phyloP scores from a whole-genome alignment of 2,329 filamentous ascomycete species.

The Hypoxylon sp. region DNA sequence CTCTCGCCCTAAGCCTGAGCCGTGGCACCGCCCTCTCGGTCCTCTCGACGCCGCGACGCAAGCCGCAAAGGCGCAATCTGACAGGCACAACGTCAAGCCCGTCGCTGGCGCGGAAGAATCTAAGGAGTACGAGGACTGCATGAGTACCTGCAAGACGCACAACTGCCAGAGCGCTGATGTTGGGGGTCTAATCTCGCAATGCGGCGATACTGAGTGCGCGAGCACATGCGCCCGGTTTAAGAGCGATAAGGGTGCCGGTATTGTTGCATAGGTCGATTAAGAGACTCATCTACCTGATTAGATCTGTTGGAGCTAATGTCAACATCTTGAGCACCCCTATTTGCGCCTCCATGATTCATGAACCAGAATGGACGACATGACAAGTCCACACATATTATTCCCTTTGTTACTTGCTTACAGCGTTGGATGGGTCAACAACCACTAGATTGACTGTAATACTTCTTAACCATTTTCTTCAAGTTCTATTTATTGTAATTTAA shows the following conservation, averaged over 20 bases:
- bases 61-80: background rate
- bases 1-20: background rate
- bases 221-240: slow-evolving; percentile 17
- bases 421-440: background rate
- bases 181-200: slow-evolving; percentile 22
- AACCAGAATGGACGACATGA: slow-evolving; percentile 14
- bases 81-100: background rate
- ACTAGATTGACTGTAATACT: background rate
- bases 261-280: background rate
- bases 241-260: background rate
- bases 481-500: slow-evolving; percentile 5
- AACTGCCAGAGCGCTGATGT: slow-evolving; percentile 33
- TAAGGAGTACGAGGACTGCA: slow-evolving; percentile 29
- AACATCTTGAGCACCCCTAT: background rate
- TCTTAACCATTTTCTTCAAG: background rate
- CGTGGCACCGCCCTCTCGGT: background rate
- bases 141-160: slow-evolving; percentile 23
- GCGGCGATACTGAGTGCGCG: slow-evolving; percentile 26
- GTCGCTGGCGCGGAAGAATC: background rate
- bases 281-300: background rate
- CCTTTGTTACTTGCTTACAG: background rate
- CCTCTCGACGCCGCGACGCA: slow-evolving; percentile 1
- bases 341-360: slow-evolving; percentile 29
- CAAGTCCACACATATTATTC: slow-evolving; percentile 1
- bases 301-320: background rate